Conservation (phyloP, 169 alveolate genomes). For the Cryptosporidium xiaoi region DNA sequence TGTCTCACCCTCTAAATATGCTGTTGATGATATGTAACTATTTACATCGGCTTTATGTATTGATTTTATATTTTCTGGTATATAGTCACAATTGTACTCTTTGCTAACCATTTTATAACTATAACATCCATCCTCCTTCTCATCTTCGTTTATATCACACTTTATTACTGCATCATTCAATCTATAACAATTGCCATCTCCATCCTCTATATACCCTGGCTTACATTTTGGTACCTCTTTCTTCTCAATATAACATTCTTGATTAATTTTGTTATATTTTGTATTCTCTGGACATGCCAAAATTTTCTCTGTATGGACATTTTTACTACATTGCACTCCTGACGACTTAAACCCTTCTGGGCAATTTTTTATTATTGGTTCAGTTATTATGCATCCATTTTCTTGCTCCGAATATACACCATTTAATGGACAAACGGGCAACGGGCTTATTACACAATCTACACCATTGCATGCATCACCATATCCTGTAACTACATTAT, state of each 20-base stretch:
- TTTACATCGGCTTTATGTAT: not conserved
- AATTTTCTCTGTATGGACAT: slow-evolving; percentile 56
- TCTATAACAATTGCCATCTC: slow-evolving; percentile 52
- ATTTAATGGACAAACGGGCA: slow-evolving; percentile 54
- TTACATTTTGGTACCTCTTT: slow-evolving; percentile 37
- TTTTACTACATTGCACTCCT: slow-evolving; percentile 55
- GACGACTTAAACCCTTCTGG: slow-evolving; percentile 43
- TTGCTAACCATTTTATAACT: slow-evolving; percentile 14
- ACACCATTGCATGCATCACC: slow-evolving; percentile 12
- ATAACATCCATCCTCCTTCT: slow-evolving; percentile 57
- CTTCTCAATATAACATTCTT: slow-evolving; percentile 35
- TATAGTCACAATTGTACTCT: slow-evolving; percentile 39
- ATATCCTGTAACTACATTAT: not conserved
- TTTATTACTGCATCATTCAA: slow-evolving; percentile 55
- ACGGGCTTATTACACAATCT: slow-evolving; percentile 38
- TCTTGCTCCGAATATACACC: slow-evolving; percentile 66
- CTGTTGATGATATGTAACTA: slow-evolving; percentile 26
- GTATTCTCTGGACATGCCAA: slow-evolving; percentile 50
- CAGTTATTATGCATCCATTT: slow-evolving; percentile 57
- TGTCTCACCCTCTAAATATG: slow-evolving; percentile 42
- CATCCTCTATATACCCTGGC: slow-evolving; percentile 59
- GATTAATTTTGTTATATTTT: slow-evolving; percentile 36
- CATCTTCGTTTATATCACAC: slow-evolving; percentile 37
- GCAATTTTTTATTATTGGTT: slow-evolving; percentile 42
- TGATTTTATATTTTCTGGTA: slow-evolving; percentile 19